phyloP scores from a whole-genome alignment of 495 filamentous ascomycete genomes.

The Penicillium silybi region DNA sequence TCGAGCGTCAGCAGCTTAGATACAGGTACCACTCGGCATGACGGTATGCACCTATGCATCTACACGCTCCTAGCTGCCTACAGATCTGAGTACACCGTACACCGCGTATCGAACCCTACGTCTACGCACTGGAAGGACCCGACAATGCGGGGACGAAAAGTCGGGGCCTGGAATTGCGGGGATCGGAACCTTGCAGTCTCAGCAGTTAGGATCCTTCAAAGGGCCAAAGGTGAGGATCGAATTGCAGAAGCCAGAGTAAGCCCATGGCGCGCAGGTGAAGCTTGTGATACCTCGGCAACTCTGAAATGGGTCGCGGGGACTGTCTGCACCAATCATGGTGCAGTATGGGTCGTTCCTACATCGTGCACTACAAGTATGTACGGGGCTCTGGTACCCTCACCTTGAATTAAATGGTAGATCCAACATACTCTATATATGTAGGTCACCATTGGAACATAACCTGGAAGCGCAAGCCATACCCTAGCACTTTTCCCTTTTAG shows the following conservation, averaged over 20 bases:
- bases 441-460: neutral
- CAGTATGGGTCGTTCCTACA: neutral
- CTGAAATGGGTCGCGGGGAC: neutral
- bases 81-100: neutral
- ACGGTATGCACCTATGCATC: neutral
- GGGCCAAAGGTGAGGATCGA: neutral
- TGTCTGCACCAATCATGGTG: conserved; percentile 5
- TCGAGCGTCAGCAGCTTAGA: neutral
- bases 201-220: neutral
- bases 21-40: neutral
- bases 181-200: neutral
- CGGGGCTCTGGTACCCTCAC: no score
- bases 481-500: neutral
- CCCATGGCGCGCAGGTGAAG: neutral
- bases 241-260: neutral
- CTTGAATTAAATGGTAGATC: no score
- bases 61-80: no score
- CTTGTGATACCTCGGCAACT: conserved; percentile 24
- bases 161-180: neutral
- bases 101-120: neutral
- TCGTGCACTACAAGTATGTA: neutral
- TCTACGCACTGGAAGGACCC: neutral
- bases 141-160: neutral
- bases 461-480: no score
- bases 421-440: no score